These are phyloP conservation scores for Echria macrotheca DNA, from an alignment of 495 filamentous ascomycete genomes.

Conservation along the genomic window DNA sequence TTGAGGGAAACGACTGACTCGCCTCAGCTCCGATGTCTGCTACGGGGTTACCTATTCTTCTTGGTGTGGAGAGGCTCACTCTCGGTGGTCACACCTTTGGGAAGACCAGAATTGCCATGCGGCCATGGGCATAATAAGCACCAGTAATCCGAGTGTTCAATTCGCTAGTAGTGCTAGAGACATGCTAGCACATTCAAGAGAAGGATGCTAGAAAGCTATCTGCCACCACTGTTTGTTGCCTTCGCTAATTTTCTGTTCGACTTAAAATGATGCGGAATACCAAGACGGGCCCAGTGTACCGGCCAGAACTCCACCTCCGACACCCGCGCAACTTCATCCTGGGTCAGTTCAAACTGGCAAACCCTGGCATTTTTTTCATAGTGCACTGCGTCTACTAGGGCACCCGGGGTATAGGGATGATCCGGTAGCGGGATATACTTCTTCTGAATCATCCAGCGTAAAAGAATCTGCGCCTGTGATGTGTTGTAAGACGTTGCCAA, in stretches of 20 bases:
- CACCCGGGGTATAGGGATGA: too few relatives aligned
- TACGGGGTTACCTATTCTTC: too few relatives aligned
- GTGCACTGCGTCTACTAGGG: slow-evolving; percentile 67
- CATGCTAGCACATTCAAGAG: background rate
- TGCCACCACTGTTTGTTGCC: background rate
- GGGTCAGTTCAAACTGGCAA: slow-evolving; percentile 73
- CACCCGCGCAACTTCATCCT: slow-evolving; percentile 53
- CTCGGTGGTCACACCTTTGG: too few relatives aligned
- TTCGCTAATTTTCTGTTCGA: background rate
- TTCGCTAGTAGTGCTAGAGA: background rate
- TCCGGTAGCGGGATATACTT: slow-evolving; percentile 66
- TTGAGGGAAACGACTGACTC: too few relatives aligned
- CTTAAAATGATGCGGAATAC: background rate
- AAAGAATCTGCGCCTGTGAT: slow-evolving; percentile 69
- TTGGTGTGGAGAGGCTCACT: background rate
- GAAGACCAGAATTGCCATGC: background rate
- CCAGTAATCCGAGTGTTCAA: background rate
- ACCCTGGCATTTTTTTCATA: slow-evolving; percentile 71
- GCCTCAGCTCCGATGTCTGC: too few relatives aligned
- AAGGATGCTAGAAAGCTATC: background rate
- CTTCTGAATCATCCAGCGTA: slow-evolving; percentile 87
- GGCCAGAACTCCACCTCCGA: slow-evolving; percentile 56
- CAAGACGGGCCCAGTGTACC: slow-evolving; percentile 58
- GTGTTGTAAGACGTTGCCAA: slow-evolving; percentile 66
- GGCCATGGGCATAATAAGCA: background rate